phyloP scores from a whole-genome alignment of 371 early-diverging fungal genomes.

The Homolaphlyctis polyrhiza region DNA sequence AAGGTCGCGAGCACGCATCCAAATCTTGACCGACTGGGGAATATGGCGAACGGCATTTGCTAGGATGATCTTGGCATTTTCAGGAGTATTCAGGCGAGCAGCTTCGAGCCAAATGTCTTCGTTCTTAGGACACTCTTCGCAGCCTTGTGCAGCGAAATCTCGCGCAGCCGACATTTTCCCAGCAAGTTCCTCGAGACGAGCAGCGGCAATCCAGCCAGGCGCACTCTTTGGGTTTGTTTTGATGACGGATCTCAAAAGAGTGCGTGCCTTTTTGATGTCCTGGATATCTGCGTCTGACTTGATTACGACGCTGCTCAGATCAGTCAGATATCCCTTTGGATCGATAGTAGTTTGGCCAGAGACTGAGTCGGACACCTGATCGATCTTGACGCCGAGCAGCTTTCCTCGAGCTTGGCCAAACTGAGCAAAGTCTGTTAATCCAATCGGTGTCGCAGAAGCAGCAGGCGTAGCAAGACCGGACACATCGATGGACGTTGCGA shows the following conservation, averaged over 20 bases:
- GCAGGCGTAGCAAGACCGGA: conserved; percentile 28
- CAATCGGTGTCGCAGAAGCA: conserved; percentile 23
- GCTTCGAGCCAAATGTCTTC: conserved; percentile 97
- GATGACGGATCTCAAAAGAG: conserved; percentile 82
- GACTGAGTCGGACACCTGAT: conserved; percentile 64
- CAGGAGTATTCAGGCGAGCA: conserved; percentile 76
- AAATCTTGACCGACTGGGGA: conserved; percentile 88
- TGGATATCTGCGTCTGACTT: conserved; percentile 86
- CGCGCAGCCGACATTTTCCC: conserved; percentile 80
- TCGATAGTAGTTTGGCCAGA: conserved; percentile 83
- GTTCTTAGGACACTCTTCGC: conserved; percentile 86
- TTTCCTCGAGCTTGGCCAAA: conserved; percentile 92
- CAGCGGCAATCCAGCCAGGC: conserved; percentile 97
- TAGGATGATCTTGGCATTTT: conserved; percentile 84
- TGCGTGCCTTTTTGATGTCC: conserved; percentile 89
- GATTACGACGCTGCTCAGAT: conserved; percentile 74
- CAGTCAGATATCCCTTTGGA: conserved; percentile 92
- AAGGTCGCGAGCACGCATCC: conserved; percentile 84
- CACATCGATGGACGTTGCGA: conserved; percentile 18
- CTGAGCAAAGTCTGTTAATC: conserved; percentile 78
- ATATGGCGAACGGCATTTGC: conserved; percentile 85
- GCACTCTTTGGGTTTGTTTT: conserved; percentile 91
- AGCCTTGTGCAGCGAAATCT: conserved; percentile 81
- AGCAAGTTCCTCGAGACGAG: conserved; percentile 91
- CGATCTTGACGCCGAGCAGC: conserved; percentile 81